Conservation (phyloP, 2,329 filamentous ascomycete species). For the Paracamarosporium sp. region DNA sequence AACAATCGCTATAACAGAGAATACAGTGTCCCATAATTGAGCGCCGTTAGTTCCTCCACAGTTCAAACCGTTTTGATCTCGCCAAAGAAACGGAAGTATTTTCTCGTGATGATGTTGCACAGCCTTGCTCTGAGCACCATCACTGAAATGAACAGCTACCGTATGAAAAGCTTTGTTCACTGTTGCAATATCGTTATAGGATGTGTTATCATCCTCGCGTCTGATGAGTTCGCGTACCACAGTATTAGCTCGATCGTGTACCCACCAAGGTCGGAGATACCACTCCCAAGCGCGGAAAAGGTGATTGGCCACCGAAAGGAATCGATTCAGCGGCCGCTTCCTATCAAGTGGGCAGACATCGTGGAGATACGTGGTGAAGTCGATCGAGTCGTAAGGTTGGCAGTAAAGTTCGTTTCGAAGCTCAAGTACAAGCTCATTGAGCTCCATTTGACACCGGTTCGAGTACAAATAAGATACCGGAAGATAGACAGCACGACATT, state of each 20-base stretch:
- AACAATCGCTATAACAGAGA: neutral
- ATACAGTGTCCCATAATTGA: slow-evolving; percentile 8
- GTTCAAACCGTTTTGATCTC: neutral
- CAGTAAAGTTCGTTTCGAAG: slow-evolving; percentile 81
- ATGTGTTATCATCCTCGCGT: slow-evolving; percentile 7
- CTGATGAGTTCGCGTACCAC: slow-evolving; percentile 5
- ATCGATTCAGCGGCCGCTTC: neutral
- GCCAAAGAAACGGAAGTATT: slow-evolving; percentile 4
- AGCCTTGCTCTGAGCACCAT: neutral
- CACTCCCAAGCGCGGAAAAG: neutral
- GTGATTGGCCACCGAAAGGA: slow-evolving; percentile 2
- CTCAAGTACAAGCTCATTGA: slow-evolving; percentile 71
- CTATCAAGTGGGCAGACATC: neutral
- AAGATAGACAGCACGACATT: slow-evolving; percentile 87
- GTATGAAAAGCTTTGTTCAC: slow-evolving; percentile 4
- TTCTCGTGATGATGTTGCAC: neutral
- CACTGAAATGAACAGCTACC: neutral
- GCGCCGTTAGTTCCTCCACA: slow-evolving; percentile 6
- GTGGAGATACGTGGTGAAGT: slow-evolving; percentile 60
- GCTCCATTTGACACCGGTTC: slow-evolving; percentile 74
- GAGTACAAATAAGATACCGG: slow-evolving; percentile 89
- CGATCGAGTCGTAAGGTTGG: slow-evolving; percentile 74
- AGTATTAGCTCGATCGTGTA: neutral
- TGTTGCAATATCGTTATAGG: slow-evolving; percentile 2
- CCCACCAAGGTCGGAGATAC: neutral